Base-by-base conservation (phyloP, 805 yeast genomes). In the Suhomyces prunicola region DNA sequence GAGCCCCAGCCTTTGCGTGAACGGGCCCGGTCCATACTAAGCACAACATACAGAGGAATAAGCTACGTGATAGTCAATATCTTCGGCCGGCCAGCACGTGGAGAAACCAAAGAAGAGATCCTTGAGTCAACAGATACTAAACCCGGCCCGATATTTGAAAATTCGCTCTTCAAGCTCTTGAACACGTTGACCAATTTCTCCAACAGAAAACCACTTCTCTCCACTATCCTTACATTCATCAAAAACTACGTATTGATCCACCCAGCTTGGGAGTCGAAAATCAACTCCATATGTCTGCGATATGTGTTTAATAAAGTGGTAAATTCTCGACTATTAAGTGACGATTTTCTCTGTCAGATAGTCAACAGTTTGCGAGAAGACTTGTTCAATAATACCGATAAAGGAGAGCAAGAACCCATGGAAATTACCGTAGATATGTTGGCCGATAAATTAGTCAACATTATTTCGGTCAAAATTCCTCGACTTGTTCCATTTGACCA, bases 161-260 rank as follows among this genome's bases (percentile, higher is more conserved):
- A 65, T 9, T 59, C 66, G 4, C 51, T 65, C 7, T 50, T 64
- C 44, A 48, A 53, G 13, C 54, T 66, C 9, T 5, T 63, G 9
- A 60, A 64, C 46, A 55, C 63, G 1, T 12, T 65, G 26, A 58
- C 62, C 7, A 47, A 50, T 26, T 52, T 66, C 40, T 57, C 61
- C 24, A 29, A 41, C 27, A 46, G 61, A 24, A 62, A 61, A 42
- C 67, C 68, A 8, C 44, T 64, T 17, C 46, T 61, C 10, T 29
- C 53, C 12, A 54, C 57, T 2, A 13, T 57, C 5, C 24, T 63
- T 22, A 23, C 22, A 2, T 47, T 47, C 22, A n/a, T 27, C 36
- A 46, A 46, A 27, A 33, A 24, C n/a, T 49, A 44, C 17, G 8
- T 50, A 2, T 26, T n/a, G 12, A 23, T 29, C 36, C n/a, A 50